phyloP scores from a whole-genome alignment of 1,284 basidiomycete species.

The Puccinia brachypodii region DNA sequence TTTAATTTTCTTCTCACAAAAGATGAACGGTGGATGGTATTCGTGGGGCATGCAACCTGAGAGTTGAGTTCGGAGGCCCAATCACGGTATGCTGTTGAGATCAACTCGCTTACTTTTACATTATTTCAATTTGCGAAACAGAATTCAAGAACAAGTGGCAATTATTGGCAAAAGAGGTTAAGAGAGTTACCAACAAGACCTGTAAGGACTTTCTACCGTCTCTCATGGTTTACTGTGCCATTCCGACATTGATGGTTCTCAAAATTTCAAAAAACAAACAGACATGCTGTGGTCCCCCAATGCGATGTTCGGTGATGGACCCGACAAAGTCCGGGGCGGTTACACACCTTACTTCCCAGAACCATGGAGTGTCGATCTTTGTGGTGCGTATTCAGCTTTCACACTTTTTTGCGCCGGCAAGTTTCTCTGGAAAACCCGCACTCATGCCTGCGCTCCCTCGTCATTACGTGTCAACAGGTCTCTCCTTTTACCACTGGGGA shows the following conservation, averaged over 20 bases:
- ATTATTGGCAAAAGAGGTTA: conserved; percentile 2
- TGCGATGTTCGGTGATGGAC: background rate
- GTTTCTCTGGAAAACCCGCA: background rate
- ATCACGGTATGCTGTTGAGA: background rate
- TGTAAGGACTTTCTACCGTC: background rate
- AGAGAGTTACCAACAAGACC: background rate
- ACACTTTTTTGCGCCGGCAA: no score
- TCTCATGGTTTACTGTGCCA: no score
- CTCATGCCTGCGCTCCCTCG: background rate
- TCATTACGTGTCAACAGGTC: background rate
- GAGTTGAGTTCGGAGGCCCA: background rate
- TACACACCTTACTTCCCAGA: conserved; percentile 23
- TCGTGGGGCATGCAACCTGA: conserved; percentile 23
- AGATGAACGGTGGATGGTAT: conserved; percentile 35
- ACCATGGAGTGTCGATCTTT: background rate
- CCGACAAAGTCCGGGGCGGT: background rate
- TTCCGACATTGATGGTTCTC: background rate
- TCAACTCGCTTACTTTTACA: background rate
- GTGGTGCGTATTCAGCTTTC: conserved; percentile 1
- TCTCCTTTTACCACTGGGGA: conserved; percentile 43
- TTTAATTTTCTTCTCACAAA: background rate
- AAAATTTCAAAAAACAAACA: background rate
- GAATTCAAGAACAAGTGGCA: conserved; percentile 26
- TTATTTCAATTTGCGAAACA: background rate
- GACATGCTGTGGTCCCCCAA: conserved; percentile 29